Evolutionary conservation across 2,329 filamentous ascomycete genomes (phyloP), one percentile per base, ranked within the genome.

Genomic region (Nemania sp.): DNA sequence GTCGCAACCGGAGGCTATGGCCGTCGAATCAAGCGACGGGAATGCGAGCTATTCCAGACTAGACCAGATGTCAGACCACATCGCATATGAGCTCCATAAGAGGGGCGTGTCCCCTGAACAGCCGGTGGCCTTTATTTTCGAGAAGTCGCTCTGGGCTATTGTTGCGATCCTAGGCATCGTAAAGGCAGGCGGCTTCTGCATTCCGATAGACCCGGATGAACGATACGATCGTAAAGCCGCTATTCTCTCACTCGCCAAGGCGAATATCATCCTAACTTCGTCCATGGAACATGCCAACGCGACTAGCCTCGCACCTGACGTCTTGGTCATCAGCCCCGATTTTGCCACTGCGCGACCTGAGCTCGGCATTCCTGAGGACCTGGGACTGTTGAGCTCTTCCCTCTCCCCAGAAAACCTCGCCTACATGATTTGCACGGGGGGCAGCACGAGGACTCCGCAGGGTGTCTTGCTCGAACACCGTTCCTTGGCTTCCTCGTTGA

Each of bases 91-190:
- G 5, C 45, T 63, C n/a, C 46, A 12, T 13, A 32, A 15, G 17
- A 48, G 42, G 45, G 60, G 60, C 13, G 37, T 60, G 21, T 18
- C 15, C 12, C 18, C 10, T 46, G 60, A n/a, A 34, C 13, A 25
- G 7, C 21, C 52, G 4, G 57, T 63, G 5, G 51, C 48, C 6
- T 47, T 53, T 17, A 62, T 56, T 45, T 76, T 77, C 45, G 72
- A 76, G 17, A 78, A 77, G 64, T 76, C 74, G 3, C 67, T 64
- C 37, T 77, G 72, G 73, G 68, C 66, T 0, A 56, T 70, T 3
- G 67, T 77, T 3, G 71, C 73, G 0, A 73, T 75, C 58, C 58
- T 78, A 11, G 74, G 67, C 1, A 70, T 77, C 1, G 59, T 78
- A 35, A 77, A 76, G 47, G 71, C 74, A 15, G 76, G 76, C 1